A percentile compares a stretch with the other conserved stretches of the same genome.
These are phyloP conservation scores for Fomitopsis palustris DNA, from an alignment of 1,284 basidiomycete species.

Conservation along the genomic window DNA sequence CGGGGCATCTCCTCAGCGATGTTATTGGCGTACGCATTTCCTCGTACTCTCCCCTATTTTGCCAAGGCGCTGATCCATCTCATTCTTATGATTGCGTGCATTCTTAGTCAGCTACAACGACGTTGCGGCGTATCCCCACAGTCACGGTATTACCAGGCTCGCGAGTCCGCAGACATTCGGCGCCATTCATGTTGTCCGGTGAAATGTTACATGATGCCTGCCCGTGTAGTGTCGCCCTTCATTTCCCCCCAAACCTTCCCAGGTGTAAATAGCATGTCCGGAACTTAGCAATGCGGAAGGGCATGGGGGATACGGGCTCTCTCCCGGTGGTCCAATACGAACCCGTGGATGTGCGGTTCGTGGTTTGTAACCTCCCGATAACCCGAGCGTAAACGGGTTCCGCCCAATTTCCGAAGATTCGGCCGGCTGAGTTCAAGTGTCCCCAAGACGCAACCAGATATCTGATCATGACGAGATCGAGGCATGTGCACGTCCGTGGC, in stretches of 20 bases:
- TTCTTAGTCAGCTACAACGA: too few relatives aligned
- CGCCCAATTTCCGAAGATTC: neutral
- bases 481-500: neutral
- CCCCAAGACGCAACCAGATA: neutral
- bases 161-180: too few relatives aligned
- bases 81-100: too few relatives aligned
- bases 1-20: too few relatives aligned
- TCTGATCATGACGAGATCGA: neutral
- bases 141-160: too few relatives aligned
- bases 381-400: neutral
- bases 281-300: neutral
- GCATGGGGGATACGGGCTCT: neutral
- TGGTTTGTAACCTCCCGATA: neutral
- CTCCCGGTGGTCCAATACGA: neutral
- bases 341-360: neutral
- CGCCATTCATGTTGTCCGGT: too few relatives aligned
- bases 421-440: neutral
- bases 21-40: too few relatives aligned
- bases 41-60: too few relatives aligned
- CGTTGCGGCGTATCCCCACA: too few relatives aligned
- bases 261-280: neutral
- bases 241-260: neutral
- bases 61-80: too few relatives aligned
- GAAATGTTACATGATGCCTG: too few relatives aligned
- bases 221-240: neutral